A percentile compares a stretch with the other conserved stretches of the same genome.
These are phyloP conservation scores for Paramecium sexaurelia DNA, from an alignment of 73 alveolate genomes.

Conservation along the genomic window DNA sequence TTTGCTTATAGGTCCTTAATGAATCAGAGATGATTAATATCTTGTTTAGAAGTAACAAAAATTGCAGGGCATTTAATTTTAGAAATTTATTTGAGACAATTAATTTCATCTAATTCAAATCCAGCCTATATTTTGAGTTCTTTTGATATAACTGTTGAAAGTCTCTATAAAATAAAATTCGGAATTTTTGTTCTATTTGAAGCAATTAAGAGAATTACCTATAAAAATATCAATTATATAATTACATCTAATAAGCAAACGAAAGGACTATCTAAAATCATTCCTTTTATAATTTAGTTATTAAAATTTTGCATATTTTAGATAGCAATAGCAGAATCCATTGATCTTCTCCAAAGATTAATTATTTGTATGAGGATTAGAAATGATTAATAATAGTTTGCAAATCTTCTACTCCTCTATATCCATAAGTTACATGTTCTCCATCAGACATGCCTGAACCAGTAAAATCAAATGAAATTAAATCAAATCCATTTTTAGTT, in stretches of 20 bases:
- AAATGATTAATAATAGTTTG: not conserved
- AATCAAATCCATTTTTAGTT: not conserved
- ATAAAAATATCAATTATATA: not conserved
- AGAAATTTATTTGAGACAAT: not conserved
- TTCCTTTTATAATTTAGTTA: not conserved
- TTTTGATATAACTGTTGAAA: conserved; percentile 2
- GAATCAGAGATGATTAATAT: not conserved
- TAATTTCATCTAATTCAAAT: conserved; percentile 25
- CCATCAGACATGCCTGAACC: conserved; percentile 51
- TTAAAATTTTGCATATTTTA: not conserved
- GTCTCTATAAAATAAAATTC: not conserved
- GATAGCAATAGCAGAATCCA: conserved; percentile 37
- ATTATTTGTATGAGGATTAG: not conserved
- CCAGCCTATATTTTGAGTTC: not conserved
- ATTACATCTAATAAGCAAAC: not conserved
- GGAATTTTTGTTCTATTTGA: conserved; percentile 1
- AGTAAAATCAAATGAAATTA: conserved; percentile 19
- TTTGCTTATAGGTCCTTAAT: not conserved
- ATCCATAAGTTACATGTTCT: conserved; percentile 20
- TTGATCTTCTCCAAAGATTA: conserved; percentile 44
- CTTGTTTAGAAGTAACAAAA: not conserved
- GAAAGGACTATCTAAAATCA: conserved; percentile 38
- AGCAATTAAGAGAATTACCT: not conserved
- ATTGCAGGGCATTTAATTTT: conserved; percentile 7
- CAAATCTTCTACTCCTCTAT: not conserved